These are phyloP conservation scores for Debaryomyces psychrophilus DNA, from an alignment of 1,139 yeast species.

Conservation along the genomic window DNA sequence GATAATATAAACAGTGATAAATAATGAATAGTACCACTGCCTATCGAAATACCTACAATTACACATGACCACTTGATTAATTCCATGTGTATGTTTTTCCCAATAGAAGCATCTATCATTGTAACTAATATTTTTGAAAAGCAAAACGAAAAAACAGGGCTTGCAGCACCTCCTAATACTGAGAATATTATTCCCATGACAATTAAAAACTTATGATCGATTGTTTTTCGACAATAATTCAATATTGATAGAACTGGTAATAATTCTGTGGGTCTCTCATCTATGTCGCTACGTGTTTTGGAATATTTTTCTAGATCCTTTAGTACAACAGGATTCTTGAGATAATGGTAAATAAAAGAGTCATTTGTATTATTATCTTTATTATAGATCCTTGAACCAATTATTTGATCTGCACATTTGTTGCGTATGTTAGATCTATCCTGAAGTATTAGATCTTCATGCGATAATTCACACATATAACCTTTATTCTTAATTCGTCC, in stretches of 20 bases:
- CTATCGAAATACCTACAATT: slow-evolving; percentile 60
- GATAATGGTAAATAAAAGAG: slow-evolving; percentile 18
- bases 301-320: slow-evolving; percentile 24
- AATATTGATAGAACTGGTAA: slow-evolving; percentile 38
- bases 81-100: slow-evolving; percentile 24
- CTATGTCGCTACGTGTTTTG: slow-evolving; percentile 1
- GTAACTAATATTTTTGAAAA: slow-evolving; percentile 69
- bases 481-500: slow-evolving; percentile 53
- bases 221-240: slow-evolving; percentile 34
- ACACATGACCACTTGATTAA: slow-evolving; percentile 68
- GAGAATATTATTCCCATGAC: slow-evolving; percentile 57
- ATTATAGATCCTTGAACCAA: not conserved
- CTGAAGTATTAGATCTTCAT: slow-evolving; percentile 17
- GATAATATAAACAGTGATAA: slow-evolving; percentile 54
- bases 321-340: slow-evolving; percentile 29
- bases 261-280: slow-evolving; percentile 18
- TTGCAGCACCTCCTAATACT: slow-evolving; percentile 59
- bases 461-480: slow-evolving; percentile 14
- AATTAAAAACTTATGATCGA: slow-evolving; percentile 40
- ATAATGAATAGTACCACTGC: slow-evolving; percentile 63
- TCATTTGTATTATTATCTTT: not conserved
- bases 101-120: slow-evolving; percentile 49
- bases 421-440: not conserved
- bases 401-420: no score
- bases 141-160: slow-evolving; percentile 79